Conservation (phyloP, 768 basidiomycete species). For the Termitomyces heimii region DNA sequence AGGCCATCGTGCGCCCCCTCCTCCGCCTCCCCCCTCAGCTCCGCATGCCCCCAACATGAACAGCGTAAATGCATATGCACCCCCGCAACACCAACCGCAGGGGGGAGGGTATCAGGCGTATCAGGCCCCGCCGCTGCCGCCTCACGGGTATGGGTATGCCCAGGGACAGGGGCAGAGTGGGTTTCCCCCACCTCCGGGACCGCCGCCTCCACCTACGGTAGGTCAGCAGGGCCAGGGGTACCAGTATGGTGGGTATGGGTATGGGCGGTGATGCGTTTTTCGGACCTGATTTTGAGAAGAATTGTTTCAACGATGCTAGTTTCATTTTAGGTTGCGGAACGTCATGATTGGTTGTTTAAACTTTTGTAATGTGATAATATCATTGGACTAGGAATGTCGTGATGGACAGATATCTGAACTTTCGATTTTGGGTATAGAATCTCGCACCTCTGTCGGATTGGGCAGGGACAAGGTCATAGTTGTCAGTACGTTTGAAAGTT, state of each 20-base stretch:
- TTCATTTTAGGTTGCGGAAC: background rate
- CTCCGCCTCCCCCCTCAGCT: too few species aligned
- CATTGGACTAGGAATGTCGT: too few species aligned
- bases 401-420: too few species aligned
- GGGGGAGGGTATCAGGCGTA: background rate
- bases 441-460: too few species aligned
- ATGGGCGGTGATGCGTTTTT: background rate
- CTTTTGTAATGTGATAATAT: too few species aligned
- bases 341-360: background rate
- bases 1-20: slow-evolving; percentile 1
- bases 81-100: slow-evolving; percentile 6
- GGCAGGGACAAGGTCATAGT: too few species aligned
- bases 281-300: background rate
- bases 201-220: background rate
- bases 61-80: background rate
- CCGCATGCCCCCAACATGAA: background rate
- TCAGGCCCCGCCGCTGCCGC: background rate
- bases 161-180: background rate
- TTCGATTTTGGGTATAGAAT: too few species aligned
- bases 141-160: background rate
- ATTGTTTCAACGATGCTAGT: background rate
- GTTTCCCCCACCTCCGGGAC: background rate
- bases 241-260: background rate
- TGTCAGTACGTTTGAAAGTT: too few species aligned
- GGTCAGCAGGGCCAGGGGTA: background rate